Conservation (phyloP, 768 basidiomycete species). For the Rhodotorula diobovata region DNA sequence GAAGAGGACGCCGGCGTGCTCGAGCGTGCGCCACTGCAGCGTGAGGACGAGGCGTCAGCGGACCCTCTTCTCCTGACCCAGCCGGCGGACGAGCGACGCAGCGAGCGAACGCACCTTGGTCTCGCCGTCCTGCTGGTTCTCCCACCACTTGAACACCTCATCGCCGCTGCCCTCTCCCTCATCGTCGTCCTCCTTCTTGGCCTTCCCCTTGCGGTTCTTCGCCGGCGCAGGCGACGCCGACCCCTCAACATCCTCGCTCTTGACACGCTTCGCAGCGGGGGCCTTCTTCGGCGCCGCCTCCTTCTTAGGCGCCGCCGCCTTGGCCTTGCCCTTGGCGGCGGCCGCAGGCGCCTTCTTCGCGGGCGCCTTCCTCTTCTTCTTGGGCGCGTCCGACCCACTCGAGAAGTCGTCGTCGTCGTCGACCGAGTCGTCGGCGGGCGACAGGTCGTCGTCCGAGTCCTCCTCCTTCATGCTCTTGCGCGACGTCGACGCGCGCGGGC, state of each 20-base stretch:
- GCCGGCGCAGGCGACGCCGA: constrained; percentile 42
- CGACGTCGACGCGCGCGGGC: constrained; percentile 27
- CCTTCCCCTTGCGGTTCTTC: constrained; percentile 51
- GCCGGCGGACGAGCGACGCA: constrained; percentile 50
- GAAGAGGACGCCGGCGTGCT: constrained; percentile 91
- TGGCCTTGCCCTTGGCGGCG: constrained; percentile 46
- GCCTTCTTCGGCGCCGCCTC: constrained; percentile 50
- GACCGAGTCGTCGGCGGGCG: constrained; percentile 45
- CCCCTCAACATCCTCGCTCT: constrained; percentile 44
- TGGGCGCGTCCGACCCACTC: constrained; percentile 47
- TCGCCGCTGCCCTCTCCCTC: constrained; percentile 48
- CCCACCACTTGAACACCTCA: constrained; percentile 55
- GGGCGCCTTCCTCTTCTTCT: constrained; percentile 47
- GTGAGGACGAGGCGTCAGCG: no score
- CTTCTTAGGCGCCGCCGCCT: constrained; percentile 46
- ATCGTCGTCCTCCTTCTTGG: constrained; percentile 53
- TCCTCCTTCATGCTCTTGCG: constrained; percentile 47
- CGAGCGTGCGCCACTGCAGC: constrained; percentile 85
- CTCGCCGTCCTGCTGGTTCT: constrained; percentile 54
- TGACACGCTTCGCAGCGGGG: constrained; percentile 39
- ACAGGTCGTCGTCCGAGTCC: constrained; percentile 51
- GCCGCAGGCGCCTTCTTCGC: constrained; percentile 51
- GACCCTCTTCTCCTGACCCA: no score
- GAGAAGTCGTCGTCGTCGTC: constrained; percentile 50
- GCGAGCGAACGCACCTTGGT: background rate